Conservation (phyloP, 257 asterid genomes). For the Anisodus tanguticus region DNA sequence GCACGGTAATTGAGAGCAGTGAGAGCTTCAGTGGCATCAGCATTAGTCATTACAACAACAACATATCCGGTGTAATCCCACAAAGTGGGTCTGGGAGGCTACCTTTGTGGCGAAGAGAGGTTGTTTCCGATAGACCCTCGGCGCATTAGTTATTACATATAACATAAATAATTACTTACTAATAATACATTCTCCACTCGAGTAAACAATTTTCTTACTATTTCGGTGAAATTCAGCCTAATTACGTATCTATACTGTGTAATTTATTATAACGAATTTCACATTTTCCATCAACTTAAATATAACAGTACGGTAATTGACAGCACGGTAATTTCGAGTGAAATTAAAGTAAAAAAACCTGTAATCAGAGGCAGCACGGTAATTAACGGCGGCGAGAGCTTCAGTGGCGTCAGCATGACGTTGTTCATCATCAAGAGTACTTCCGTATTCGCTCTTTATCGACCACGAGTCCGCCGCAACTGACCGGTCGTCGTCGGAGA, state of each 20-base stretch:
- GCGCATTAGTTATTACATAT: conserved; percentile 36
- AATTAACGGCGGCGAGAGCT: conserved; percentile 56
- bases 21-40: conserved; percentile 96
- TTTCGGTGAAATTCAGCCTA: not conserved
- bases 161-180: no score
- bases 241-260: not conserved
- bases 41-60: conserved; percentile 21
- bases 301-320: no score
- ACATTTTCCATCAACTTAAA: not conserved
- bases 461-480: conserved; percentile 99
- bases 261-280: not conserved
- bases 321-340: no score
- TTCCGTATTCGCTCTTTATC: conserved; percentile 95
- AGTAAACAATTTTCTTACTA: no score
- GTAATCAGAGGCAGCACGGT: conserved; percentile 65
- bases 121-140: conserved; percentile 22
- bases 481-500: conserved; percentile 97
- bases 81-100: no score
- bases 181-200: no score
- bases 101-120: no score
- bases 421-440: conserved; percentile 97
- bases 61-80: no score
- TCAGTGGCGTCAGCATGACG: conserved; percentile 98
- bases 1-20: conserved; percentile 53
- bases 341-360: conserved; percentile 43